Conservation (phyloP, 2,329 filamentous ascomycete genomes). For the Alternaria longipes region DNA sequence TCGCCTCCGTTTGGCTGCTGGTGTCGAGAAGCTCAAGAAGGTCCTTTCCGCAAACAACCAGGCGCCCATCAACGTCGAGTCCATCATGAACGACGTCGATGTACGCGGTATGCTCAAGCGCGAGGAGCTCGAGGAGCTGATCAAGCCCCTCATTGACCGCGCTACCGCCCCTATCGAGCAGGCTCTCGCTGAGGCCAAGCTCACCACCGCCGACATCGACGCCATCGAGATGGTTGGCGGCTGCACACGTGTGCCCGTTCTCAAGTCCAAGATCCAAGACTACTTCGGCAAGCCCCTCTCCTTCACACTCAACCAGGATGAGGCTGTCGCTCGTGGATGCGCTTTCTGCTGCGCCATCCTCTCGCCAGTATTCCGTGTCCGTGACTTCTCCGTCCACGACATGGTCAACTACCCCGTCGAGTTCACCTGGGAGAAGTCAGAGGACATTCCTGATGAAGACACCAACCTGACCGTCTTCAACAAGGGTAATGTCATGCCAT, state of each 20-base stretch:
- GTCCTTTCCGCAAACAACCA: slow-evolving; percentile 93
- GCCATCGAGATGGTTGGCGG: slow-evolving; percentile 92
- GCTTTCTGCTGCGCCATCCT: slow-evolving; percentile 98
- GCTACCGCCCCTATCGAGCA: slow-evolving; percentile 81
- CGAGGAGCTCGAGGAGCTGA: slow-evolving; percentile 90
- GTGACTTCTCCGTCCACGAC: slow-evolving; percentile 97
- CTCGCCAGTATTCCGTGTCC: slow-evolving; percentile 96
- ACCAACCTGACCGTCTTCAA: slow-evolving; percentile 97
- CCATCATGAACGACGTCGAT: slow-evolving; percentile 97
- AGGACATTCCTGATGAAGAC: slow-evolving; percentile 98
- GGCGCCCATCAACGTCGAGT: slow-evolving; percentile 95
- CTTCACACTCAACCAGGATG: slow-evolving; percentile 97
- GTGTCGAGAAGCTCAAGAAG: slow-evolving; percentile 98
- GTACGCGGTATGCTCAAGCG: slow-evolving; percentile 89
- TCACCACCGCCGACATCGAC: slow-evolving; percentile 92
- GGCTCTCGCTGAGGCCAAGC: slow-evolving; percentile 90
- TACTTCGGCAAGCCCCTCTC: slow-evolving; percentile 93
- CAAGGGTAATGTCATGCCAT: slow-evolving; percentile 95
- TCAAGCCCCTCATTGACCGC: slow-evolving; percentile 82
- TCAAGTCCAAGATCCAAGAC: slow-evolving; percentile 87
- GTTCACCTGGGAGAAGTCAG: slow-evolving; percentile 98
- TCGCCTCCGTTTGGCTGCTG: slow-evolving; percentile 82
- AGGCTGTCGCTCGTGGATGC: slow-evolving; percentile 93
- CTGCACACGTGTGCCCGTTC: slow-evolving; percentile 88
- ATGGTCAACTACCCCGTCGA: slow-evolving; percentile 98